Conservation (phyloP, 2,329 filamentous ascomycete species). For the Aaosphaeria pasadenensis region DNA sequence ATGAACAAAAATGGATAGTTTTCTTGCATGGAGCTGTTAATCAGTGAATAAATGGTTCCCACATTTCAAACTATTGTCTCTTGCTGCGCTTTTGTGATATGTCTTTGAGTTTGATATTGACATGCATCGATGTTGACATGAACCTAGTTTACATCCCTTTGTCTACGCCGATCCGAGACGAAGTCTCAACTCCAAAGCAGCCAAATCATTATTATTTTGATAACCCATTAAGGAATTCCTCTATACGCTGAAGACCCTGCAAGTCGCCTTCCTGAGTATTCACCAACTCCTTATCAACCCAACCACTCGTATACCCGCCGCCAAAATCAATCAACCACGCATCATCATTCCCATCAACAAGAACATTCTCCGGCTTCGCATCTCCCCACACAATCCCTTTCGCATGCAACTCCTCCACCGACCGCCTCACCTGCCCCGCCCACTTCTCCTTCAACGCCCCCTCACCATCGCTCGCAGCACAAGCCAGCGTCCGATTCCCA, state of each 20-base stretch:
- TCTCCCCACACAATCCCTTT: conserved; percentile 20
- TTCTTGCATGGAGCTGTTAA: neutral
- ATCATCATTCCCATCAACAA: conserved; percentile 36
- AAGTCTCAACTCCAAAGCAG: no score
- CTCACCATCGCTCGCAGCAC: no score
- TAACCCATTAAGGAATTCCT: neutral
- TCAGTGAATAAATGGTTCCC: neutral
- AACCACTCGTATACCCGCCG: conserved; percentile 40
- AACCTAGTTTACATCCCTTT: no score
- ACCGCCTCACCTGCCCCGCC: conserved; percentile 9
- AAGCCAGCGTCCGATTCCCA: no score
- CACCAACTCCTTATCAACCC: conserved; percentile 38
- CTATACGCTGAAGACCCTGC: conserved; percentile 18
- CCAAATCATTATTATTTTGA: neutral
- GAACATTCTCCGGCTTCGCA: conserved; percentile 33
- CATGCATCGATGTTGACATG: no score
- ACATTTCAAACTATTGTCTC: neutral
- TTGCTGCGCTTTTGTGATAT: neutral
- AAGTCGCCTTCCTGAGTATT: conserved; percentile 39
- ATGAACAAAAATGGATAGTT: neutral
- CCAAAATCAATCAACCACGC: conserved; percentile 43
- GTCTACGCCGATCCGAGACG: no score
- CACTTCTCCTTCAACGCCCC: conserved; percentile 9
- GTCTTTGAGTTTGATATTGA: no score
- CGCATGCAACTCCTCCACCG: conserved; percentile 12